Evolutionary conservation across 2,329 filamentous ascomycete genomes (phyloP), one percentile per base, ranked within the genome.

Genomic region (Aureobasidium sp.): DNA sequence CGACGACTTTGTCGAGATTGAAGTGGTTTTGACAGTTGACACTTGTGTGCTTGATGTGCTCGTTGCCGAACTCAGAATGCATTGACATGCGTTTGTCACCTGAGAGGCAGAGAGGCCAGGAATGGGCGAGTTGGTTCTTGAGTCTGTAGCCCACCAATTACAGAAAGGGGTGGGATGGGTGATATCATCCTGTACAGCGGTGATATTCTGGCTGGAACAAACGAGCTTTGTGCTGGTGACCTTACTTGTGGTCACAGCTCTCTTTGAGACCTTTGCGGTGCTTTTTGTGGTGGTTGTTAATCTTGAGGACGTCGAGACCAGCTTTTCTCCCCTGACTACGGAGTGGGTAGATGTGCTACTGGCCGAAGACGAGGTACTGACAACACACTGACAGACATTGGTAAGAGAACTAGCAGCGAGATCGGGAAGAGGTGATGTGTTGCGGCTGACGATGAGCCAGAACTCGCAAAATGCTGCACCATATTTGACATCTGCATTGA

Each of bases 131-230:
- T 59, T 59, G 44, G 44, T 48, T 23, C 56, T 39, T 12, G 56
- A 17, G 26, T 37, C 56, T 39, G 34, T 23, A 23, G 42, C 56
- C 56, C 56, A 59, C 56, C 56, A 59, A 3, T 41, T 59, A 6
- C 56, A 59, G 56, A 59, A 59, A 29, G 56, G 56, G n/a, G 9
- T 50, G 15, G 42, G 17, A 34, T 59, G 27, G 13, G 56, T 59
- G 15, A 59, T 48, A 34, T 59, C 56, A 29, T 59, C 34, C 23
- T 59, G 8, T 4, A 59, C 56, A 26, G 56, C 34, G 39, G 56
- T 32, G 15, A 59, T 34, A 9, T 59, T 34, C 9, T 36, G n/a
- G 32, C 36, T 50, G 5, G 37, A 29, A 20, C 56, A 59, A 32
- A 23, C 42, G n/a, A 47, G 29, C 53, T 57, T 57, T 5, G 26